Percentiles rank a stretch among this genome's conserved stretches.
Conservation (phyloP, 176 grass and related monocot genomes). For the Puccinellia tenuiflora region DNA sequence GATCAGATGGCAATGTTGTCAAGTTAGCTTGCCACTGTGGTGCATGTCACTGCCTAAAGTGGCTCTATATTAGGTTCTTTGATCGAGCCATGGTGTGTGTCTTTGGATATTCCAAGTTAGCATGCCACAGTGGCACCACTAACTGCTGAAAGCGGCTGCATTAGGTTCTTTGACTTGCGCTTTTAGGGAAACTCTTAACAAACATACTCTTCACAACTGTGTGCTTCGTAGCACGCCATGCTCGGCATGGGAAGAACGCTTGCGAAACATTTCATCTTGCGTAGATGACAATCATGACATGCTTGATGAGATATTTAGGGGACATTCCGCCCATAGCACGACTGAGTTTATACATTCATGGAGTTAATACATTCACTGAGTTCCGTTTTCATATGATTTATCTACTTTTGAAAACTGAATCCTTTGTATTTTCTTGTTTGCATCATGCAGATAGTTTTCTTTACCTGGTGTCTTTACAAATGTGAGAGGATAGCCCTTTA, state of each 20-base stretch:
- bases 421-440: not conserved
- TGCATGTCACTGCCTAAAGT: slow-evolving; percentile 45
- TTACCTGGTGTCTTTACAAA: not conserved
- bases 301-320: not conserved
- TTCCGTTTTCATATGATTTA: not conserved
- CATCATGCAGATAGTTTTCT: not conserved
- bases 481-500: not conserved
- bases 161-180: slow-evolving; percentile 1
- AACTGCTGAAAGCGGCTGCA: slow-evolving; percentile 46
- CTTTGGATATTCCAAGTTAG: slow-evolving; percentile 12
- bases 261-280: not conserved
- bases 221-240: not conserved
- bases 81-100: not conserved
- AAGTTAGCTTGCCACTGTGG: slow-evolving; percentile 57
- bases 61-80: slow-evolving; percentile 49
- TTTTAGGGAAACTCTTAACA: not conserved
- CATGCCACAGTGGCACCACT: slow-evolving; percentile 42
- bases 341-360: not conserved
- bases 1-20: slow-evolving; percentile 46
- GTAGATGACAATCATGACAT: not conserved
- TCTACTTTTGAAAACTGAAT: not conserved
- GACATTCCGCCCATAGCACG: not conserved
- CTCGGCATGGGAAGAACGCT: not conserved
- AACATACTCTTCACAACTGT: not conserved
- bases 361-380: not conserved